Evolutionary conservation across 2,329 filamentous ascomycete genomes (phyloP).

Genomic region (Allantophomopsis cytisporea): DNA sequence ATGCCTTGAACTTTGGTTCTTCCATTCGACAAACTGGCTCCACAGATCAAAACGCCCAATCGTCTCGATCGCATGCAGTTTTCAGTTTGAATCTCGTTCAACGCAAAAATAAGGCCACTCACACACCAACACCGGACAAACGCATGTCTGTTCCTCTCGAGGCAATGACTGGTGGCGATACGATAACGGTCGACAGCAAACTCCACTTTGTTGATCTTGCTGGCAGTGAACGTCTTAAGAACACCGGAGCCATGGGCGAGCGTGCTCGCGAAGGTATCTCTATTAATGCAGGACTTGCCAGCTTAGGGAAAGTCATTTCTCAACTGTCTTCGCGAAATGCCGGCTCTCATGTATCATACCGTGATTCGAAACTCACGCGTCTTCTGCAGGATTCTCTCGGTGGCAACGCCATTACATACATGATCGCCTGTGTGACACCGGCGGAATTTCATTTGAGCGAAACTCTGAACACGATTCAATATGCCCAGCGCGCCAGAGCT

Average conservation of each 20-base stretch:
- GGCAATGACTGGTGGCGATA: conserved; percentile 54
- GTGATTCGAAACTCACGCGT: conserved; percentile 92
- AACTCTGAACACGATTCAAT: conserved; percentile 93
- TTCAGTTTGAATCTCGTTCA: conserved; percentile 92
- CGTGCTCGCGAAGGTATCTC: conserved; percentile 93
- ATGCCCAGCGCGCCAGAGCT: conserved; percentile 81
- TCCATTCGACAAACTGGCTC: conserved; percentile 92
- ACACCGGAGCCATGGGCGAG: conserved; percentile 90
- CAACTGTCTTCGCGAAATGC: conserved; percentile 84
- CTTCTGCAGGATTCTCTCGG: conserved; percentile 92
- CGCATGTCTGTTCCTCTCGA: conserved; percentile 80
- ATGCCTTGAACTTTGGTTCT: conserved; percentile 83
- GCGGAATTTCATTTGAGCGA: conserved; percentile 96
- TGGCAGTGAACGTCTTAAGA: conserved; percentile 92
- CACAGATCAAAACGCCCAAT: conserved; percentile 94
- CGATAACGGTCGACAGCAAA: conserved; percentile 90
- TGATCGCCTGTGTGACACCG: conserved; percentile 97
- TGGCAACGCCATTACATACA: conserved; percentile 95
- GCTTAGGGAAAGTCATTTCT: conserved; percentile 94
- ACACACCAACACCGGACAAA: conserved; percentile 54
- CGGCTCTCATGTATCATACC: conserved; percentile 89
- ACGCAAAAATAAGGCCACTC: conserved; percentile 49
- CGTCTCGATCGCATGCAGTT: conserved; percentile 91
- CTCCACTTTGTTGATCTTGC: conserved; percentile 97
- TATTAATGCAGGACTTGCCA: conserved; percentile 91